These are phyloP conservation scores for Leccinum olivaceopallidum DNA, from an alignment of 768 basidiomycete genomes.

Conservation along the genomic window DNA sequence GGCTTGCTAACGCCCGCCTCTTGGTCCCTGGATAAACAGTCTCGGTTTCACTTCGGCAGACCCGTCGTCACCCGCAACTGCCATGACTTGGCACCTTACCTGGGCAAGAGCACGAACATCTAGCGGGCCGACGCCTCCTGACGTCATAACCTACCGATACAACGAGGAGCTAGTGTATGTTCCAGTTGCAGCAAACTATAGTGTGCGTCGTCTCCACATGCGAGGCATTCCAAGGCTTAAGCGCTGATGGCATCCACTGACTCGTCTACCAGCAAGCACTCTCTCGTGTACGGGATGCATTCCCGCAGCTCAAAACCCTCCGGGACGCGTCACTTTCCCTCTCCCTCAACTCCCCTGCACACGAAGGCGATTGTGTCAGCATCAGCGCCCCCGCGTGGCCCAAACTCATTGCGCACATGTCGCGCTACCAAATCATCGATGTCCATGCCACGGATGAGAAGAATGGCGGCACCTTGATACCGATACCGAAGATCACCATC, in stretches of 20 bases:
- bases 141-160: constrained; percentile 53
- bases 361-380: constrained; percentile 38
- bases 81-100: not conserved
- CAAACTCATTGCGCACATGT: constrained; percentile 39
- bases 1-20: too few species aligned
- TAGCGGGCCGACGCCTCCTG: constrained; percentile 11
- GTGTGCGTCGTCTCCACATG: constrained; percentile 33
- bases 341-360: constrained; percentile 37
- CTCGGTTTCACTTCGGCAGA: not conserved
- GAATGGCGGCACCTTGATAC: not conserved
- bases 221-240: not conserved
- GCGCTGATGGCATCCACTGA: not conserved
- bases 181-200: constrained; percentile 41
- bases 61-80: not conserved
- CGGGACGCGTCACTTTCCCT: constrained; percentile 46
- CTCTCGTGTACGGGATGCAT: constrained; percentile 50
- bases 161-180: constrained; percentile 51
- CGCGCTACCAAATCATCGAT: constrained; percentile 50
- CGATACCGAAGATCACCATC: constrained; percentile 33
- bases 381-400: constrained; percentile 57
- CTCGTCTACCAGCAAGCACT: constrained; percentile 47
- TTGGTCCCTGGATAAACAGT: not conserved
- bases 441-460: constrained; percentile 29
- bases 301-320: constrained; percentile 39
- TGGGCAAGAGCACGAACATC: not conserved